Base-by-base conservation (phyloP, 129 eudicot species). In the Helianthus tuberosus region DNA sequence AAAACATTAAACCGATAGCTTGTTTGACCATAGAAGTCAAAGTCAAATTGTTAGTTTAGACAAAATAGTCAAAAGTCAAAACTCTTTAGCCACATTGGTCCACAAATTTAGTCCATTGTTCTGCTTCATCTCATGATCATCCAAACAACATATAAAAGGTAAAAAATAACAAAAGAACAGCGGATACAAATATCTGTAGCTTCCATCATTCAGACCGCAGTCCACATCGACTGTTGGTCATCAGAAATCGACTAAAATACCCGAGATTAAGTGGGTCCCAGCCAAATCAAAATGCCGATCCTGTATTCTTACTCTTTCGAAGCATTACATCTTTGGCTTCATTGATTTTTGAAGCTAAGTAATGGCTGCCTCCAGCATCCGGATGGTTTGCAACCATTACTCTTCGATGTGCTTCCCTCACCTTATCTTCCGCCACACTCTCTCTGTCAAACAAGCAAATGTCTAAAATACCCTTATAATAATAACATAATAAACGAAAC, bases 341-440 rank as follows among this genome's bases (percentile, higher is more conserved):
- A 38, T 90, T 90, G 49, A 90, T 87, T 83, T 90, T 90, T 41
- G 96, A 85, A 71, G 96, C 93, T 68, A 90, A 85, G 78, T 85
- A 90, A 72, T 90, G 93, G 71, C 93, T 90, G 25, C 96, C 93
- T 59, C 93, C 96, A 10, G 91, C 93, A 68, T 91, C 97, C 14
- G 92, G 95, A 83, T 88, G 96, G 79, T 91, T 88, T 39, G 97
- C 96, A 15, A 88, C 87, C 97, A 91, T 91, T 63, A 86, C 87
- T 73, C 87, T 79, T 85, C 93, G 82, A 77, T 91, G 97, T 10
- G 97, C 97, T 76, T 91, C 97, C 75, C 75, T 86, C 52, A 89
- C 64, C 79, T 91, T 91, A 20, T 89, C 97, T 32, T 76, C 70
- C 1, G 84, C 83, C 13, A 82, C 84, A 38, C 87, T 78, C 71